Percentiles rank a stretch among this genome's conserved stretches.
Evolutionary conservation across 345 rosid species (phyloP).

Genomic region (Bruguiera sexangula): DNA sequence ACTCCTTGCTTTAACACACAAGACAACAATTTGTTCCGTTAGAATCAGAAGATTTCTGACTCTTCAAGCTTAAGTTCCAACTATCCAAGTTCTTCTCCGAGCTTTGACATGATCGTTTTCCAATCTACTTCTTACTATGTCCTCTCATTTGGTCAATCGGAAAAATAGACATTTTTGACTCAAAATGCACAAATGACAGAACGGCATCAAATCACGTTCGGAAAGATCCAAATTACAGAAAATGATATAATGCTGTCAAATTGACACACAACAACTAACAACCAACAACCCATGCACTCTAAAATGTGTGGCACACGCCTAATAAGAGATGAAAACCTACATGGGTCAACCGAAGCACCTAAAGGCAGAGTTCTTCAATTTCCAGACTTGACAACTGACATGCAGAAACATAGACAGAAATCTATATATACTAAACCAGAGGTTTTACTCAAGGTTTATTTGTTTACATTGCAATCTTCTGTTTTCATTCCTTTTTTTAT

Average conservation of each 20-base stretch:
- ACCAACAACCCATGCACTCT: not conserved
- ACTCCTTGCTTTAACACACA: too few relatives aligned
- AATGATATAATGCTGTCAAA: not conserved
- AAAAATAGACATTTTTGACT: not conserved
- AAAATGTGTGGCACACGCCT: not conserved
- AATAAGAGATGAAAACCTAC: conserved; percentile 10
- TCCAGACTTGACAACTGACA: too few relatives aligned
- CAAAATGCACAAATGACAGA: not conserved
- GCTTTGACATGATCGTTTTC: not conserved
- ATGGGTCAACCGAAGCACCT: conserved; percentile 3
- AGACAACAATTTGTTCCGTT: not conserved
- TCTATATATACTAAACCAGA: too few relatives aligned
- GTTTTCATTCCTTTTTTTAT: too few relatives aligned
- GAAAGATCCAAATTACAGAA: not conserved
- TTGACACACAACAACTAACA: not conserved
- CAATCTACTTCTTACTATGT: not conserved
- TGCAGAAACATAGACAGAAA: too few relatives aligned
- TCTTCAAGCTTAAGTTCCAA: not conserved
- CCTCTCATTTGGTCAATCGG: too few relatives aligned
- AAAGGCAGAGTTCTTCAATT: not conserved
- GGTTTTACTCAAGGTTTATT: too few relatives aligned
- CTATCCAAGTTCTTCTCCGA: not conserved
- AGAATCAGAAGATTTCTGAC: not conserved
- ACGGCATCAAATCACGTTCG: not conserved
- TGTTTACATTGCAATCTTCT: too few relatives aligned